Evolutionary conservation across 1,284 basidiomycete species (phyloP), one percentile per base, ranked within the genome.

Genomic region (Fomitopsis schrenkii): DNA sequence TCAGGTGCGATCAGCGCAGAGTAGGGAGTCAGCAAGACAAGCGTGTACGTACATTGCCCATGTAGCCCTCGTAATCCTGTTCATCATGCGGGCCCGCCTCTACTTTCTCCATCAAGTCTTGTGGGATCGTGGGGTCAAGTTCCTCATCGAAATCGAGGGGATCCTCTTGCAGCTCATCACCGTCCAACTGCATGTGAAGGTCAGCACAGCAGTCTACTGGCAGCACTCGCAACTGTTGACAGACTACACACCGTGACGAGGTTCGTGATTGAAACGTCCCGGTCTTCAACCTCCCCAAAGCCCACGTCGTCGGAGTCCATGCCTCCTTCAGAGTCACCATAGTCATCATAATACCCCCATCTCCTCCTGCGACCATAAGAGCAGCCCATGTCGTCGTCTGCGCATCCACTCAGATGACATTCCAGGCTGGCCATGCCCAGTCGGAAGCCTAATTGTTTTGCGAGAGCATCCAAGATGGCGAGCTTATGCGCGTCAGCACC

Each of bases 341-440:
- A 22, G 22, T 22, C 22, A 22, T 22, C 22, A 22, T 22, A 22
- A 22, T 22, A 22, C 22, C 22, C 22, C 22, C 22, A 22, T 22
- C 22, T 22, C 22, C 22, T 22, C 22, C 22, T 22, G 22, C 22
- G 22, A 22, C 22, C 22, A 22, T 22, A 22, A 22, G 22, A 22
- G 22, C 22, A 22, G 22, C 22, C 22, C 22, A 22, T 22, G 22
- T 22, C 22, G 22, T 22, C 22, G 22, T 22, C 68, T 75, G 73
- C 0, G 69, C 73, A 12, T n/a, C 22, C 22, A 50, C 0, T 78
- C 9, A 77, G 63, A 33, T 73, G 68, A 57, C 71, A 77, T 30
- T 74, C 68, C 7, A 81, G 59, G 52, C 72, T 77, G 0, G 75
- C 80, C 1, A 84, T 70, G 26, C 72, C 71, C 3, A 76, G 28